Evolutionary conservation across 2,329 filamentous ascomycete species (phyloP).

Genomic region (Epichloe scottii): DNA sequence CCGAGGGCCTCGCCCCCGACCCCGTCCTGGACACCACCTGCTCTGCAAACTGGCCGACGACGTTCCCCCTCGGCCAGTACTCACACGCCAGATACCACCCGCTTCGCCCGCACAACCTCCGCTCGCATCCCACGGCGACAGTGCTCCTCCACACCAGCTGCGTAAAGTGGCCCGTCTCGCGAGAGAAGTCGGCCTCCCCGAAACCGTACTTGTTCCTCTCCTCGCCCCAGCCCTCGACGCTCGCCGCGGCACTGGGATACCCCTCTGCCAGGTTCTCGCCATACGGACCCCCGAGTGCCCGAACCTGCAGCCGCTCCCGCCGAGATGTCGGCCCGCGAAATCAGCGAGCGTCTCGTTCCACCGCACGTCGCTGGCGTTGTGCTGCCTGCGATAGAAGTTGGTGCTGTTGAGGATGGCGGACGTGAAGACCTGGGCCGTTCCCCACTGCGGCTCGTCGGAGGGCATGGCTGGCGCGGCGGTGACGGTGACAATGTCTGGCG

Average conservation of each 20-base stretch:
- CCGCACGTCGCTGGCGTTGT: slow-evolving; percentile 43
- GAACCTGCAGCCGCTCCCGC: slow-evolving; percentile 30
- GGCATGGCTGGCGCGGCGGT: slow-evolving; percentile 1
- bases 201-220: slow-evolving; percentile 9
- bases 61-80: slow-evolving; percentile 56
- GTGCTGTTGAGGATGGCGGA: slow-evolving; percentile 50
- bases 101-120: slow-evolving; percentile 16
- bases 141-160: slow-evolving; percentile 20
- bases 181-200: slow-evolving; percentile 1
- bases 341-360: slow-evolving; percentile 55
- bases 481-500: not conserved
- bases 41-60: slow-evolving; percentile 37
- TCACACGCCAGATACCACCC: slow-evolving; percentile 60
- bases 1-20: not conserved
- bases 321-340: slow-evolving; percentile 40
- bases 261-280: slow-evolving; percentile 7
- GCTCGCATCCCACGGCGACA: slow-evolving; percentile 14
- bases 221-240: slow-evolving; percentile 7
- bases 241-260: not conserved
- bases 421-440: slow-evolving; percentile 22
- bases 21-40: slow-evolving; percentile 16
- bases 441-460: slow-evolving; percentile 4
- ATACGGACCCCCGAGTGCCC: slow-evolving; percentile 48
- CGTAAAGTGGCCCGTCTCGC: slow-evolving; percentile 15
- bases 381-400: slow-evolving; percentile 50